Conservation (phyloP, 75 land plant genomes). For the Pinus taeda region DNA sequence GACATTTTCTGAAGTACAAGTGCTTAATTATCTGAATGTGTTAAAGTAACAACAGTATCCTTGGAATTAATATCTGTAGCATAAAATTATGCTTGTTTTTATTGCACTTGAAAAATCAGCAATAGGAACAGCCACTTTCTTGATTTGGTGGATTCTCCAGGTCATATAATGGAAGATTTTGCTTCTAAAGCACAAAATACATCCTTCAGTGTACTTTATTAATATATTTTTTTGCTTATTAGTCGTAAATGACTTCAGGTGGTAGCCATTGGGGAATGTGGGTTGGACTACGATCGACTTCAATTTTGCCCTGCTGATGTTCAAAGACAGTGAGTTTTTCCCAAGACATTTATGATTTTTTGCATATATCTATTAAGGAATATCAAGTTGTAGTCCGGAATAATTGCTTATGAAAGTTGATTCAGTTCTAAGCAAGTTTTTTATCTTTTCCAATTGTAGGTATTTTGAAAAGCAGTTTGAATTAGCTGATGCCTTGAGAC, state of each 20-base stretch:
- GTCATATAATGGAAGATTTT: background rate
- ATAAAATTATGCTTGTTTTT: too few relatives aligned
- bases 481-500: slow-evolving; percentile 67
- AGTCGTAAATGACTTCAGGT: slow-evolving; percentile 49
- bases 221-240: background rate
- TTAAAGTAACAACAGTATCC: too few relatives aligned
- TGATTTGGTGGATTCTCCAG: background rate
- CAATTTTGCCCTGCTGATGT: slow-evolving; percentile 89
- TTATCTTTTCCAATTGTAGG: slow-evolving; percentile 32
- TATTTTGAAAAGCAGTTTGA: slow-evolving; percentile 98
- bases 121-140: background rate
- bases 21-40: too few relatives aligned
- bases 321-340: slow-evolving; percentile 69
- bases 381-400: background rate
- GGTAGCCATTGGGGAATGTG: slow-evolving; percentile 99
- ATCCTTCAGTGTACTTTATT: background rate
- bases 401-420: background rate
- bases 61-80: too few relatives aligned
- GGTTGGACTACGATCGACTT: slow-evolving; percentile 96
- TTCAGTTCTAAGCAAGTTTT: background rate
- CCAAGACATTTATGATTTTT: background rate
- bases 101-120: too few relatives aligned
- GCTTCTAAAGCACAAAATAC: background rate
- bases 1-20: too few relatives aligned
- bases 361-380: background rate